Base-by-base conservation (phyloP, 2,329 filamentous ascomycete genomes). In the Pestalotiopsis sp. region DNA sequence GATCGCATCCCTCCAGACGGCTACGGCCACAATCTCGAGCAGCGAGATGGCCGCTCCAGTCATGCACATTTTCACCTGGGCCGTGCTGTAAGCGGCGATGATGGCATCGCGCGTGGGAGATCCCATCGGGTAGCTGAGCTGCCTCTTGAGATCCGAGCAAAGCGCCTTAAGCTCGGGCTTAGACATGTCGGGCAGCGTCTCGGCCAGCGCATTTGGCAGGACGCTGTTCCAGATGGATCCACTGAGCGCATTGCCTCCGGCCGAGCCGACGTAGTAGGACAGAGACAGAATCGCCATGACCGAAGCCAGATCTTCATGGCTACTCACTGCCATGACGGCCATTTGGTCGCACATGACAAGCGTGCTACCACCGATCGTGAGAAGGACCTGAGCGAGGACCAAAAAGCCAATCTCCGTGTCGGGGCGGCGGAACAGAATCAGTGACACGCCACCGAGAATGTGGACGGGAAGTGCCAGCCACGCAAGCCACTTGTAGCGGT, bases 301-400 rank as follows among this genome's bases (percentile, higher is more conserved):
- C 3, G 83, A 83, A 31, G 87, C 86, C 4, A 89, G 80, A 57
- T 88, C 82, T 65, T 86, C 82, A 64, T 88, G 87, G 68, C 83
- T 83, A 17, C 85, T 84, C 2, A 85, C 83, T 0, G 86, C 82
- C 77, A 90, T 86, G 55, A 90, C 84, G 4, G 87, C 86, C 71
- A 91, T 85, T 69, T 91, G 85, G 71, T 87, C 80, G 67, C 83
- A 82, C 69, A 88, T 83, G 36, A 88, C 83, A 12, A 88, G 80
- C 27, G 85, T 86, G 66, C 84, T 84, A 13, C 86, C 86, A 13
- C 82, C 82, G 69, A 87, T 80, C 20, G 87, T 86, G 66, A 88
- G 85, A 71, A 89, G 83, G 67, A 88, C 83, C 72, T 88, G 86
- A 69, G 84, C 86, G 82, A 87, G 84, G 68, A 88, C 77, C 9